A percentile compares a stretch with the other conserved stretches of the same genome.
These are phyloP conservation scores for Yarrowia sp. DNA, from an alignment of 805 yeast genomes.

Conservation along the genomic window DNA sequence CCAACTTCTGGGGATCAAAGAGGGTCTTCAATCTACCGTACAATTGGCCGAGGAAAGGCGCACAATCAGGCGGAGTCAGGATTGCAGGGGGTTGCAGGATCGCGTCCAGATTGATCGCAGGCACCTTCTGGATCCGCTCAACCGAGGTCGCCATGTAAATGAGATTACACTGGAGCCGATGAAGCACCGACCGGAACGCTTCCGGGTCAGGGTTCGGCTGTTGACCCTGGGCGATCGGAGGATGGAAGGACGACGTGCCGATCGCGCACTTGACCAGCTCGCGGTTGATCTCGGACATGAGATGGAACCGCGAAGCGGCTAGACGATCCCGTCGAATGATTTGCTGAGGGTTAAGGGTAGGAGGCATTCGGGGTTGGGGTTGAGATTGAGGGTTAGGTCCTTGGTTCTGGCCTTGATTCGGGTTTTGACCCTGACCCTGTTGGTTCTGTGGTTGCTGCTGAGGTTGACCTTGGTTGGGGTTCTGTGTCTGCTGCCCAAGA, in stretches of 20 bases:
- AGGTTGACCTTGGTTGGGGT: not conserved
- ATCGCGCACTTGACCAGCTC: conserved; percentile 46
- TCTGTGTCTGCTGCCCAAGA: not conserved
- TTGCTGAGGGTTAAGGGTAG: conserved; percentile 10
- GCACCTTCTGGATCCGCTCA: conserved; percentile 41
- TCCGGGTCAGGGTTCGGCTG: conserved; percentile 40
- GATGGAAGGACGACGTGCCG: conserved; percentile 31
- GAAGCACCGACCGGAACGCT: conserved; percentile 46
- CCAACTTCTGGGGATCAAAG: too few relatives aligned
- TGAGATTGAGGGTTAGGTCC: too few relatives aligned
- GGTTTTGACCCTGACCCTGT: conserved; percentile 11
- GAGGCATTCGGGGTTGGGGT: not conserved
- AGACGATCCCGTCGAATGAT: not conserved
- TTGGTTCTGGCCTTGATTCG: not conserved
- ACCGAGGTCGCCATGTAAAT: conserved; percentile 49
- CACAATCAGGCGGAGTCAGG: conserved; percentile 38
- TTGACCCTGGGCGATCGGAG: conserved; percentile 12
- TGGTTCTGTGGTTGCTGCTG: too few relatives aligned
- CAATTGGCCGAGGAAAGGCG: conserved; percentile 12
- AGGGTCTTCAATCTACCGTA: not conserved
- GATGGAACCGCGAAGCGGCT: conserved; percentile 43
- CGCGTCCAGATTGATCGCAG: conserved; percentile 21
- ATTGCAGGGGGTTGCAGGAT: conserved; percentile 7
- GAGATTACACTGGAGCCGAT: conserved; percentile 50
- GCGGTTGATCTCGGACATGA: conserved; percentile 48